Base-by-base conservation (phyloP, 2,329 filamentous ascomycete species). In the Xylariaceae sp. region DNA sequence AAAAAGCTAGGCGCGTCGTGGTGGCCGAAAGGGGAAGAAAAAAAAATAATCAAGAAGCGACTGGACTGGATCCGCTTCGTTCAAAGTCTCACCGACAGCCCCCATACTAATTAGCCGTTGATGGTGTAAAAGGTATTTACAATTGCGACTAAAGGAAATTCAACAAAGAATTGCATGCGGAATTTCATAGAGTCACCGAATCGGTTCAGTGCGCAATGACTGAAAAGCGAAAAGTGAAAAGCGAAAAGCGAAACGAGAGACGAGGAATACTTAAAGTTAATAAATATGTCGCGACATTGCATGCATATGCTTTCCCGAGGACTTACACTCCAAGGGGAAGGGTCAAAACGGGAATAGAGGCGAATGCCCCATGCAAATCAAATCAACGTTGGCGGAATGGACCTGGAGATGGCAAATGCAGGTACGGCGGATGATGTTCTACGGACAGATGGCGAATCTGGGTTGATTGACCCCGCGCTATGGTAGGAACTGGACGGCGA, bases 401-500 rank as follows among this genome's bases (percentile, higher is more conserved):
- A n/a, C 3, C n/a, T 9, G 6, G 19, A 26, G 26, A 27, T 11
- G 31, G 30, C 27, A 7, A 34, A 41, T n/a, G 4, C 6, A 30
- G 31, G 6, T 44, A 51, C 26, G 6, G 3, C 6, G 5, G n/a
- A 27, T 6, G 4, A 9, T 44, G 5, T 2, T n/a, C 34, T 59
- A 56, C n/a, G 48, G 51, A 54, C 52, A 48, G 12, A 56, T 37
- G 4, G 55, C 47, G 45, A 27, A 35, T 51, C 27, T 44, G 37
- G 29, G 31, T 2, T 34, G 31, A 35, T 56, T 57, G 50, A 55
- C 59, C 49, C 54, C 11, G 51, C 55, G 49, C 46, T 50, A 57
- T 54, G 45, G 39, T 27, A 29, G 44, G 30, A 53, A 56, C 43
- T 11, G 43, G 7, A 37, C 35, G 44, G 54, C 6, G 35, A 47